Base-by-base conservation (phyloP, 164 flowering plant species). In the Vitis rupestris region DNA sequence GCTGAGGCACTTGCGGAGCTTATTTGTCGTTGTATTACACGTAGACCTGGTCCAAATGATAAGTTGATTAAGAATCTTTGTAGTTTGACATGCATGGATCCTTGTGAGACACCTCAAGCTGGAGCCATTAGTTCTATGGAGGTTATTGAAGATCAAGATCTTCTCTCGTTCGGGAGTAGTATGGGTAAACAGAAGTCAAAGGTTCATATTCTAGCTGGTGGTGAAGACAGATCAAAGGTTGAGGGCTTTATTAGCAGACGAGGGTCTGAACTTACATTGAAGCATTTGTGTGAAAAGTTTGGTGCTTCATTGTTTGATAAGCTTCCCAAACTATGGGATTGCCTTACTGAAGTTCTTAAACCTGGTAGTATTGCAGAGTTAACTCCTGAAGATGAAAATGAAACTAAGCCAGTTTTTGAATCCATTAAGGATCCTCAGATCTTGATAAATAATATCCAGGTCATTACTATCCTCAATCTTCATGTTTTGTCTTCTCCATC, bases 1-100 rank as follows among this genome's bases (percentile, higher is more conserved):
- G 97, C 98, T 53, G 99, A 96, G 77, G 97, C 95, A 14, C 90
- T 96, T 64, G 94, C 97, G 47, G 97, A 96, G 80, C 97, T 96
- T 63, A 89, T 96, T 75, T 82, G 56, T 77, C 81, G 76, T 67
- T 96, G 99, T 75, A 79, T 86, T 48, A 77, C 78, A 44, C 92
- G 98, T 23, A 93, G 71, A 76, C 97, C 97, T 61, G 76, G 97
- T 70, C 97, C 99, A 65, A 90, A 89, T 81, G 99, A 96, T 72
- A 96, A 96, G 81, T 79, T 96, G 72, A 83, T 93, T 14, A 96
- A 96, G 80, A 96, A 96, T 70, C 82, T 96, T 19, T 96, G 97
- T 79, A 85, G 84, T 73, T 82, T 90, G 79, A 87, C 87, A 52
- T 92, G 95, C 84, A 82, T 84, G 89, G 99, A 96, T 86, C 93